Evolutionary conservation across 495 filamentous ascomycete species (phyloP).

Genomic region (Darksidea phi): DNA sequence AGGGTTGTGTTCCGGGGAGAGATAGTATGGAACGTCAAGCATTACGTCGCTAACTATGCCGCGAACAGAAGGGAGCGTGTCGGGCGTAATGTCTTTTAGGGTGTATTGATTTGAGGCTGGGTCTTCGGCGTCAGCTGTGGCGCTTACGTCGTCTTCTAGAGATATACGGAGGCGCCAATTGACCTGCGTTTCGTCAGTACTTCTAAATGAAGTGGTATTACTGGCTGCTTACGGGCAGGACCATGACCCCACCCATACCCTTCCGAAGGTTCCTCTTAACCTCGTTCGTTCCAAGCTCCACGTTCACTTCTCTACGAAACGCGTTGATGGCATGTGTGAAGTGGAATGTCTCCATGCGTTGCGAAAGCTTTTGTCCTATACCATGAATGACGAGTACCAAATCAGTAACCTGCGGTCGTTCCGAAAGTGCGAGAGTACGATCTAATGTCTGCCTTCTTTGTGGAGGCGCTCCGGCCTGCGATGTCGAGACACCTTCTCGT

Average conservation of each 20-base stretch:
- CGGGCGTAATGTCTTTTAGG: constrained; percentile 85
- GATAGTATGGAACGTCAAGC: constrained; percentile 95
- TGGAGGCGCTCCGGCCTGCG: constrained; percentile 38
- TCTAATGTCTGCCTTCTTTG: constrained; percentile 39
- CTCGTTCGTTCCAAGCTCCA: constrained; percentile 71
- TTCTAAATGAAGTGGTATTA: not conserved
- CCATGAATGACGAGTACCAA: constrained; percentile 88
- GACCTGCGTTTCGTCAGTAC: constrained; percentile 36
- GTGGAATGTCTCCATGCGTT: constrained; percentile 91
- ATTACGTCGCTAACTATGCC: constrained; percentile 94
- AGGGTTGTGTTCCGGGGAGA: constrained; percentile 82
- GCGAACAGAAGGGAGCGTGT: constrained; percentile 84
- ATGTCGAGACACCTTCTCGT: constrained; percentile 47
- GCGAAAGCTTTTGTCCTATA: constrained; percentile 95
- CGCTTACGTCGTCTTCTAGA: constrained; percentile 80
- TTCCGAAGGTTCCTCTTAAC: constrained; percentile 73
- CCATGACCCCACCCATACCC: constrained; percentile 70
- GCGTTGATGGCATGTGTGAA: constrained; percentile 94
- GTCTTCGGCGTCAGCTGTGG: constrained; percentile 52
- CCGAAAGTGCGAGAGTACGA: constrained; percentile 51
- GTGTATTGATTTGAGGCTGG: constrained; percentile 63
- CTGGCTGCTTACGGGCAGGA: constrained; percentile 55
- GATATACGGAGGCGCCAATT: constrained; percentile 90
- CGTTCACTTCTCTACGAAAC: constrained; percentile 81
- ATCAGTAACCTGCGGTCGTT: constrained; percentile 76